Evolutionary conservation across 495 filamentous ascomycete genomes (phyloP).

Genomic region (Xylaria castorea): DNA sequence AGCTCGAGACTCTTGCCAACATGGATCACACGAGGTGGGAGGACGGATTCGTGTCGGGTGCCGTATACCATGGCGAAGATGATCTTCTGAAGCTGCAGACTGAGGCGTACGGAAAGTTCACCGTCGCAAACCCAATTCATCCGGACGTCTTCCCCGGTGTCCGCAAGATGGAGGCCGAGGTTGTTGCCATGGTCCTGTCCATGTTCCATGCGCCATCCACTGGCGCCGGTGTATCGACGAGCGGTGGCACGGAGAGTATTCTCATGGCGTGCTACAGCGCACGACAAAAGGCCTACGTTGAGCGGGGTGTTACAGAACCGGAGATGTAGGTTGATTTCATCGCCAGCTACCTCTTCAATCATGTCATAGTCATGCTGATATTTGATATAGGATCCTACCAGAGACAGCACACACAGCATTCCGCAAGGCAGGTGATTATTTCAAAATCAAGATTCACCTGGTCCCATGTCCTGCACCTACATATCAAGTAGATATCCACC

Average conservation of each 20-base stretch:
- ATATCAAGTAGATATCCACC: constrained; percentile 80
- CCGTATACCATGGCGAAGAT: constrained; percentile 94
- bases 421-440: constrained; percentile 92
- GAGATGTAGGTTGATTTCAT: constrained; percentile 73
- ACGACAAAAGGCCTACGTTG: constrained; percentile 82
- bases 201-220: constrained; percentile 90
- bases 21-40: constrained; percentile 98
- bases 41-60: constrained; percentile 91
- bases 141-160: constrained; percentile 98
- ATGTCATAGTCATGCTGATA: constrained; percentile 9
- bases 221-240: constrained; percentile 88
- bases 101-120: constrained; percentile 91
- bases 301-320: constrained; percentile 88
- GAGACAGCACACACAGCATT: constrained; percentile 96
- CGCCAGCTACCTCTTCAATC: not conserved
- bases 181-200: constrained; percentile 92
- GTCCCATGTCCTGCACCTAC: constrained; percentile 84
- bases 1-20: constrained; percentile 76
- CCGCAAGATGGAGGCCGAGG: constrained; percentile 98
- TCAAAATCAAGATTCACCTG: constrained; percentile 92
- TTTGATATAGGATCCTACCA: constrained; percentile 76
- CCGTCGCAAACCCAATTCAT: constrained; percentile 97
- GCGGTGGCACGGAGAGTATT: constrained; percentile 94
- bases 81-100: constrained; percentile 84
- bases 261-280: constrained; percentile 91